Conservation (phyloP, 192 early-diverging fungal genomes). For the Lunasporangiospora selenospora region DNA sequence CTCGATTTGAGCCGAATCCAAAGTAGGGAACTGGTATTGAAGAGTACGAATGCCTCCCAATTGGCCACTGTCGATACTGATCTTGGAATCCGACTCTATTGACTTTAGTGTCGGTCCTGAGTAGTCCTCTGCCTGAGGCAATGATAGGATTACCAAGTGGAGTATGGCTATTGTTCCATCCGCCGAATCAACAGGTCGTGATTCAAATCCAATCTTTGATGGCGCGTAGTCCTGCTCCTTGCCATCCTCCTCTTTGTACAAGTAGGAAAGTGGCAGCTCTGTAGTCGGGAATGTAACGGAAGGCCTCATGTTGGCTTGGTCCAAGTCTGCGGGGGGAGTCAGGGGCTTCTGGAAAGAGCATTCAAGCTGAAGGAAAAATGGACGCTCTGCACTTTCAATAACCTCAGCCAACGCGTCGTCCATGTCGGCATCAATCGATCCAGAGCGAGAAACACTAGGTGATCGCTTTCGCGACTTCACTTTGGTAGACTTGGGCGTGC, state of each 20-base stretch:
- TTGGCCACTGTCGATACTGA: constrained; percentile 23
- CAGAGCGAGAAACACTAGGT: constrained; percentile 35
- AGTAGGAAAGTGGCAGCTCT: constrained; percentile 71
- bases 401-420: constrained; percentile 51
- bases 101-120: constrained; percentile 42
- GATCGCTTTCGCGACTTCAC: constrained; percentile 46
- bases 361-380: constrained; percentile 74
- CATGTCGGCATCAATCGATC: constrained; percentile 43
- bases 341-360: constrained; percentile 66
- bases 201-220: constrained; percentile 61
- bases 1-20: constrained; percentile 57
- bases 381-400: constrained; percentile 68
- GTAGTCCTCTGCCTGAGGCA: constrained; percentile 57
- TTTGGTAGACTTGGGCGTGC: constrained; percentile 26
- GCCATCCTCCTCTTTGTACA: constrained; percentile 41
- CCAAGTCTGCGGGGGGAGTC: constrained; percentile 36
- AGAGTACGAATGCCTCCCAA: constrained; percentile 12
- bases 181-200: constrained; percentile 66
- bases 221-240: constrained; percentile 63
- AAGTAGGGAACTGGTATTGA: constrained; percentile 34
- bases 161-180: constrained; percentile 75
- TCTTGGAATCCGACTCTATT: constrained; percentile 37
- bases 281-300: constrained; percentile 57
- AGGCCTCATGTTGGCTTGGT: constrained; percentile 31
- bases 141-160: constrained; percentile 68